These are phyloP conservation scores for Gyromitra esculenta DNA, from an alignment of 2,329 filamentous ascomycete genomes.

Conservation along the genomic window DNA sequence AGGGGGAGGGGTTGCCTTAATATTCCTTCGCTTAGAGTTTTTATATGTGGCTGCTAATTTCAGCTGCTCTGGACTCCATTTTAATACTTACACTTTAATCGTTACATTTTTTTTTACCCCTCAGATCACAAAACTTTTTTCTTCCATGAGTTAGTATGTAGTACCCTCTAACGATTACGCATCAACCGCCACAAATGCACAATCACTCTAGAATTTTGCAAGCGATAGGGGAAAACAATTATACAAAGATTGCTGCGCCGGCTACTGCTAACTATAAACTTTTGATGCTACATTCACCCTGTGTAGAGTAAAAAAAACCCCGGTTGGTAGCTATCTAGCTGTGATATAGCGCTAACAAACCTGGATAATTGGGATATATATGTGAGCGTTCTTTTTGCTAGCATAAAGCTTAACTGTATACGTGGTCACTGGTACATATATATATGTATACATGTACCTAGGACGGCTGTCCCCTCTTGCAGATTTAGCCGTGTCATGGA, in stretches of 20 bases:
- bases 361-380: neutral
- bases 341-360: neutral
- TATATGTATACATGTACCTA: neutral
- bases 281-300: neutral
- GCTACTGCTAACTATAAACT: neutral
- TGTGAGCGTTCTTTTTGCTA: neutral
- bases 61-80: neutral
- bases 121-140: slow-evolving; percentile 1
- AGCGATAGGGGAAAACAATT: neutral
- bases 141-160: neutral
- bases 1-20: neutral
- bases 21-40: slow-evolving; percentile 14
- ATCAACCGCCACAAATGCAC: neutral
- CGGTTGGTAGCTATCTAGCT: neutral
- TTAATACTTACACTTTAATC: neutral
- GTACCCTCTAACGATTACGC: slow-evolving; percentile 18
- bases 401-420: slow-evolving; percentile 2
- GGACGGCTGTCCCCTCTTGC: neutral
- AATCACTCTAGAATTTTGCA: neutral
- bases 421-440: neutral
- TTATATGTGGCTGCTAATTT: neutral
- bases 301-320: neutral
- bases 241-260: neutral
- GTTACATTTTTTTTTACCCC: neutral
- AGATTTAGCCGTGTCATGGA: neutral